Evolutionary conservation across 148 eudicot species (phyloP), one percentile per base, ranked within the genome.

Genomic region (Amaranthus cruentus): DNA sequence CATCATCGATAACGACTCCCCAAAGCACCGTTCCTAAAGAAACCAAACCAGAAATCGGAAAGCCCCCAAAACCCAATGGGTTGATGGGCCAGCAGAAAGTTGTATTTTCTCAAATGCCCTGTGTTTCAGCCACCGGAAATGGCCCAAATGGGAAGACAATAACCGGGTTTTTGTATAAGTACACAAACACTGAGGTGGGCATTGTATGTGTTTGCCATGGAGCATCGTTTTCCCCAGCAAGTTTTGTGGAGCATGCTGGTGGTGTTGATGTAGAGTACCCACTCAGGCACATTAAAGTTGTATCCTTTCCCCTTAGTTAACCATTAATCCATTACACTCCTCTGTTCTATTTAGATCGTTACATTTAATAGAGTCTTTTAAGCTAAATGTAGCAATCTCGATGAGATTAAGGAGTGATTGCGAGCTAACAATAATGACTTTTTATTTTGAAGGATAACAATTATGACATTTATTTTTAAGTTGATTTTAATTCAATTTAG

Each of bases 201-300:
- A 89, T 92, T 2, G 75, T 89, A 2, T 91, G 97, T 48, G 88
- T 83, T 49, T 92, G 97, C 69, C 97, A 91, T 74, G 97, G 94
- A 18, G 76, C 76, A 42, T 85, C 92, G 8, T 89, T 91, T 71
- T 79, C 94, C 5, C 92, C 97, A 0, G 86, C 92, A 38, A 87
- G 81, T 73, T 92, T 92, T 11, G 90, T 89, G 21, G 88, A 89
- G 85, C 97, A 92, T 75, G 97, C 97, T 0, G 97, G 97, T 18
- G 92, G 92, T 38, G 82, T 83, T 3, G 89, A 84, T 42, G 69
- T 92, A 10, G 71, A 84, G 15, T 80, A 89, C 62, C 95, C 97
- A 63, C 77, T 92, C 4, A 82, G 67, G 75, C 97, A 87, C 70
- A 92, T 89, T 13, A 88, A 83, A 12, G 84, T 92, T 43, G 76